Evolutionary conservation across 805 yeast genomes (phyloP).

Genomic region (Candida boidinii): DNA sequence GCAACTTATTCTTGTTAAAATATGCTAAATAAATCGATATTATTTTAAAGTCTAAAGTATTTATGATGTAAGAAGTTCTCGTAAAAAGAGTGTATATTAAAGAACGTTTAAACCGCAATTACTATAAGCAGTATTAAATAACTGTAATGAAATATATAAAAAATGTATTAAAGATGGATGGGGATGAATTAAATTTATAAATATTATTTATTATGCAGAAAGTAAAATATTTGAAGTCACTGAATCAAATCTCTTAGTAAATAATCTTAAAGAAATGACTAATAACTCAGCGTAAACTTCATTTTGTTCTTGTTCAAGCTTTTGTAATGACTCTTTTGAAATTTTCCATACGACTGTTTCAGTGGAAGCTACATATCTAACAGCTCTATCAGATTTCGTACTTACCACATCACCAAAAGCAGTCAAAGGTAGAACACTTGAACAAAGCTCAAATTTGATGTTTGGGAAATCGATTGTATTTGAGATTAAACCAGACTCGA

Average conservation of each 20-base stretch:
- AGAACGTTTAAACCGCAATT: no score
- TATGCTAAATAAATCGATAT: no score
- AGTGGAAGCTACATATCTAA: conserved; percentile 36
- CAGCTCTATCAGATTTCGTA: conserved; percentile 28
- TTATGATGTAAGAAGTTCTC: no score
- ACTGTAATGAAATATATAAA: no score
- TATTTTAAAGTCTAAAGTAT: no score
- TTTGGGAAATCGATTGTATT: conserved; percentile 34
- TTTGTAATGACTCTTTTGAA: conserved; percentile 33
- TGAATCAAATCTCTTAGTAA: conserved; percentile 65
- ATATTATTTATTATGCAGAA: conserved; percentile 14
- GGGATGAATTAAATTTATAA: no score
- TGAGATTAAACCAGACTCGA: conserved; percentile 44
- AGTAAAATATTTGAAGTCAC: conserved; percentile 70
- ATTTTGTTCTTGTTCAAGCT: conserved; percentile 39
- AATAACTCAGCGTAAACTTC: conserved; percentile 57
- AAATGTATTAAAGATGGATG: no score
- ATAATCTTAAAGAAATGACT: conserved; percentile 49
- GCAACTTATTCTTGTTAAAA: no score
- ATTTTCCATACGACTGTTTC: conserved; percentile 67
- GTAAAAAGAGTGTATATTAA: no score
- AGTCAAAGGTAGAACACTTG: conserved; percentile 59
- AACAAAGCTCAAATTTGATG: conserved; percentile 16
- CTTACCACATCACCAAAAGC: conserved; percentile 57
- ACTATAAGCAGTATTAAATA: no score